Evolutionary conservation across 495 filamentous ascomycete genomes (phyloP).

Genomic region (Acidiella bohemica): DNA sequence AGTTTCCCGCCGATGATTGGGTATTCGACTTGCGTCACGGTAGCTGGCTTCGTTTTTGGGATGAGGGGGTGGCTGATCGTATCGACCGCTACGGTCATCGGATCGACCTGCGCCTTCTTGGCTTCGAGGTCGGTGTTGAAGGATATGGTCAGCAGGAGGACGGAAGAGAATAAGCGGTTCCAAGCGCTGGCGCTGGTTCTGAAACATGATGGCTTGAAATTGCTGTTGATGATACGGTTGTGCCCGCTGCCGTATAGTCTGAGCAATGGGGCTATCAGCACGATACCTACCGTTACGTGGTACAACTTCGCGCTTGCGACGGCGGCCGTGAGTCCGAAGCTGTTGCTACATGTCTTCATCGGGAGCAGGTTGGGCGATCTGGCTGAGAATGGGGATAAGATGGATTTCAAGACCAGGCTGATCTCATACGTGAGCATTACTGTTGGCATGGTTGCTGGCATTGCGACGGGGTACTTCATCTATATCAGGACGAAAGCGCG

Average conservation of each 20-base stretch:
- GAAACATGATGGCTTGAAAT: conserved; percentile 71
- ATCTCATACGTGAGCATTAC: conserved; percentile 76
- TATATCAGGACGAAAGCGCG: conserved; percentile 71
- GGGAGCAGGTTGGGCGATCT: conserved; percentile 63
- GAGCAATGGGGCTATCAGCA: conserved; percentile 86
- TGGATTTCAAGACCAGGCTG: conserved; percentile 50
- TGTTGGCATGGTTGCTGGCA: conserved; percentile 53
- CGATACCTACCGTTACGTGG: conserved; percentile 74
- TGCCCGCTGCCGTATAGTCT: conserved; percentile 92
- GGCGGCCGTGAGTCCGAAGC: conserved; percentile 61
- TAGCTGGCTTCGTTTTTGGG: conserved; percentile 87
- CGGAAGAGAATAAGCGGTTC: conserved; percentile 69
- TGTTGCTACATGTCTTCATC: conserved; percentile 87
- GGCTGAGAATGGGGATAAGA: conserved; percentile 46
- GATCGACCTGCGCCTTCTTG: conserved; percentile 65
- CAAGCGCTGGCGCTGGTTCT: conserved; percentile 54
- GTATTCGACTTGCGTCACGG: conserved; percentile 73
- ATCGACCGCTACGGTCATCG: conserved; percentile 60
- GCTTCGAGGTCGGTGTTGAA: conserved; percentile 64
- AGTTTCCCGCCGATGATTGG: conserved; percentile 88
- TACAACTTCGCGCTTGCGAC: conserved; percentile 69
- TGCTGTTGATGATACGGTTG: conserved; percentile 83
- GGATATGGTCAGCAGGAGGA: conserved; percentile 61
- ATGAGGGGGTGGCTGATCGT: conserved; percentile 86
- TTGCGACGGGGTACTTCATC: conserved; percentile 68